These are phyloP conservation scores for Pholiota adiposa DNA, from an alignment of 1,284 basidiomycete species.

Conservation along the genomic window DNA sequence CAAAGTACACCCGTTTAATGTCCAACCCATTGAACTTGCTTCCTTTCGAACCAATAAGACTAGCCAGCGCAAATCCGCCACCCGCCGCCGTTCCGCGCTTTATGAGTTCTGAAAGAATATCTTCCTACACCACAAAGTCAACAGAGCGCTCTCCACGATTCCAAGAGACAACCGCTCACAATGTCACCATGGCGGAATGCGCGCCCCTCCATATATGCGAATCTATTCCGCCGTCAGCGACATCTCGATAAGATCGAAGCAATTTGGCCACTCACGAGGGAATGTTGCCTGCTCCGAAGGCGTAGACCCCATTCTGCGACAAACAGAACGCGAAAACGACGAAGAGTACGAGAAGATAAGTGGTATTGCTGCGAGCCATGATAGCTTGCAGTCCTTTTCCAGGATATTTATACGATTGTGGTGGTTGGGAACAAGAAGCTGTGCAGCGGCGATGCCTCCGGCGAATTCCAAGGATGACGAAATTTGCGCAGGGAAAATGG, in stretches of 20 bases:
- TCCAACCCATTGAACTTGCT: constrained; percentile 77
- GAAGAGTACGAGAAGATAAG: constrained; percentile 50
- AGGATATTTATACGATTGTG: constrained; percentile 3
- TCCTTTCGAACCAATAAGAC: constrained; percentile 60
- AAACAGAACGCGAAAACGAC: constrained; percentile 63
- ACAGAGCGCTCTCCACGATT: background rate
- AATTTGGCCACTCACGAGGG: constrained; percentile 53
- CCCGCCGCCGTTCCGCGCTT: constrained; percentile 56
- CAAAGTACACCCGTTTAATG: constrained; percentile 79
- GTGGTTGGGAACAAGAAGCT: constrained; percentile 9
- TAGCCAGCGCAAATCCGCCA: constrained; percentile 63
- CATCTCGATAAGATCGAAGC: constrained; percentile 2
- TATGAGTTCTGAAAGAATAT: constrained; percentile 63
- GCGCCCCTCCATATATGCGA: constrained; percentile 75
- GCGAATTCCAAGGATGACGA: background rate
- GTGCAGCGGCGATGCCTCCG: background rate
- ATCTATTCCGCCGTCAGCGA: constrained; percentile 42
- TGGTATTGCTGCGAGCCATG: constrained; percentile 39
- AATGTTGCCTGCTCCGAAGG: constrained; percentile 80
- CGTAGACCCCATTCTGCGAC: constrained; percentile 60
- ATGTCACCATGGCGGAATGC: constrained; percentile 90
- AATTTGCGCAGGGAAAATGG: background rate
- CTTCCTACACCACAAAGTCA: constrained; percentile 53
- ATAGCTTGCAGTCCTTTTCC: constrained; percentile 9
- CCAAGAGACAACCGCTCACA: constrained; percentile 38